Evolutionary conservation across 257 asterid genomes (phyloP), one percentile per base, ranked within the genome.

Genomic region (Primulina tabacum): DNA sequence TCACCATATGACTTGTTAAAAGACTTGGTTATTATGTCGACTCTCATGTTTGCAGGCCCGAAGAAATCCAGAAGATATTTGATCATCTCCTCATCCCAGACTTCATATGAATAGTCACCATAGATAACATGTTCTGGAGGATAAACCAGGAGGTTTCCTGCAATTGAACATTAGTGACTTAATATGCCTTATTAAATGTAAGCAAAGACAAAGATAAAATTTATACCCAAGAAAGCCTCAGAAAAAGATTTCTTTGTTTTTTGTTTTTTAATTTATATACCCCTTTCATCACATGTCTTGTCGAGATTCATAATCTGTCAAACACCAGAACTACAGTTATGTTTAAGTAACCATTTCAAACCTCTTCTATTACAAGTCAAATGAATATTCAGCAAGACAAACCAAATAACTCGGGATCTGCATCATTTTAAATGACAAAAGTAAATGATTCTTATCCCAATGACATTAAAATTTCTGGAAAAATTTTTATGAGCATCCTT

Each of bases 11-110:
- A 79, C 67, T 86, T 85, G 82, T 89, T 78, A 50, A 88, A 65
- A 60, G 91, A 82, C 82, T 91, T 94, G 35, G 96, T 86, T 65
- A 85, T 77, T 26, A 94, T 5, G 65, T 94, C 99, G 68, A 88
- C 88, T 82, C 99, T 85, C 99, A 94, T 94, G 87, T 94, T 94
- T 77, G 90, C 88, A 35, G 96, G 96, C 82, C 71, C 82, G 89
- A 91, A 89, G 83, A 81, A 94, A 62, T 78, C 87, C 85, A 91
- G 66, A 55, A 91, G 75, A 75, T 80, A 60, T 74, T 83, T 87
- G 71, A 94, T 86, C 86, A 81, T 82, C 79, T 82, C 79, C 65
- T 78, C 87, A 79, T 90, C 99, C 97, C 97, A 94, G 71, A 90
- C 73, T 79, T 85, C 86, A 62, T 86, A 88, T 8, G 99, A 96